These are phyloP conservation scores for Nitzschia inconspicua DNA, from an alignment of 108 stramenopile genomes.

Conservation along the genomic window DNA sequence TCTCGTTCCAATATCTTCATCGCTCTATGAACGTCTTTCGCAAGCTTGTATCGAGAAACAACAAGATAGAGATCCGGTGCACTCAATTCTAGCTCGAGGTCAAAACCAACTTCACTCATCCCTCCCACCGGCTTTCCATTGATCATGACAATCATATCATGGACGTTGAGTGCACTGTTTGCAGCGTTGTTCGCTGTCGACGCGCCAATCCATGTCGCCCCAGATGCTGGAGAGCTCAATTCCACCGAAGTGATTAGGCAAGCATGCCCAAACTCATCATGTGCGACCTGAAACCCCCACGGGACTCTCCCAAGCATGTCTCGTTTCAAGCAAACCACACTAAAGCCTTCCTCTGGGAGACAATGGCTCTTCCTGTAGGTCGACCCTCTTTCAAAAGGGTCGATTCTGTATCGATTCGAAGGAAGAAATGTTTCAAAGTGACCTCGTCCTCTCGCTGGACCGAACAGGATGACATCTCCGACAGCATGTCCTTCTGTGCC, in stretches of 20 bases:
- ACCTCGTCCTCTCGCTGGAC: slow-evolving; percentile 24
- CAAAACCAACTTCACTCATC: slow-evolving; percentile 55
- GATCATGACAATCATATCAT: slow-evolving; percentile 73
- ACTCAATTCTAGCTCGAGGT: slow-evolving; percentile 55
- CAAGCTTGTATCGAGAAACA: slow-evolving; percentile 41
- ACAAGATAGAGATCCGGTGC: slow-evolving; percentile 25
- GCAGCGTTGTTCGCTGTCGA: background rate
- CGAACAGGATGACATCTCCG: slow-evolving; percentile 64
- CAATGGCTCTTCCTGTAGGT: slow-evolving; percentile 60
- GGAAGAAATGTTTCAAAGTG: slow-evolving; percentile 28
- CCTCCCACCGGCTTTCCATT: slow-evolving; percentile 69
- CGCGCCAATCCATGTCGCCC: slow-evolving; percentile 26
- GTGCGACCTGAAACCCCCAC: slow-evolving; percentile 63
- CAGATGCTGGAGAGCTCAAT: slow-evolving; percentile 56
- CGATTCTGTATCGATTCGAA: slow-evolving; percentile 40
- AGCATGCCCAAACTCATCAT: slow-evolving; percentile 78
- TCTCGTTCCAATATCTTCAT: slow-evolving; percentile 1
- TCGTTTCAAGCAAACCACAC: slow-evolving; percentile 42
- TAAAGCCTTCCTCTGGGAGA: slow-evolving; percentile 55
- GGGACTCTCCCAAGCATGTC: slow-evolving; percentile 46
- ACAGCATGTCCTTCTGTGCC: slow-evolving; percentile 47
- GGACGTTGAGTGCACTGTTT: slow-evolving; percentile 21
- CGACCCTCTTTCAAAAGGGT: slow-evolving; percentile 48
- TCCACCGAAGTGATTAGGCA: slow-evolving; percentile 68
- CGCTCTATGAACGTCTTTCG: background rate